Base-by-base conservation (phyloP, 106 monocot species). In the Xerophyta viscosa region DNA sequence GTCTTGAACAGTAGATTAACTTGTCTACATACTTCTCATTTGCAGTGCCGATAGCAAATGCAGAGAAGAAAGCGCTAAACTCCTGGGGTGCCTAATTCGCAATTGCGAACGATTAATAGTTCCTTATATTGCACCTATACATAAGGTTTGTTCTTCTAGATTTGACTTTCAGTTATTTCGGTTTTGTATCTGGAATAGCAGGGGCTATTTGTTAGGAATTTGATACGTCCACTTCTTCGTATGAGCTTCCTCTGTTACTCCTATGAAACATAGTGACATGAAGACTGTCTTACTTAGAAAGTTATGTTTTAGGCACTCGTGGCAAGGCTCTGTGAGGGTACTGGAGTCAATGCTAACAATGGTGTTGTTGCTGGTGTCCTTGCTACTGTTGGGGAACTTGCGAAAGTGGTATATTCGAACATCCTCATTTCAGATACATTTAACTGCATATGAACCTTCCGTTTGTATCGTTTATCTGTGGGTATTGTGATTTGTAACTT, bases 91-190 rank as follows among this genome's bases (percentile, higher is more conserved):
- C 63, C 60, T 96, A 25, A 89, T 96, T 56, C 77, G 82, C 28
- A 85, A 73, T 65, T 96, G 85, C 58, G 89, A 76, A 57, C 66
- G 85, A 20, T 57, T 96, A 31, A 66, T 96, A 57, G 64, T 88
- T 71, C 88, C 88, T 43, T 96, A 96, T 62, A 86, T 96, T 70
- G 81, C 84, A 37, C 94, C 94, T 41, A 73, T 96, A 66, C 94
- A 96, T 66, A 96, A 96, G 84, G 94, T 96, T 7, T 25, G 59
- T 14, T 3, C 8, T n/a, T 36, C 7, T 36, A 36, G 5, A 36
- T 36, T 6, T 36, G 33, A 36, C 11, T 36, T 5, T 6, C 33
- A 36, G 7, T 11, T n/a, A n/a, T n/a, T n/a, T n/a, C n/a, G n/a
- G n/a, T n/a, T n/a, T n/a, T n/a, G n/a, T n/a, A n/a, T n/a, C n/a